phyloP scores from a whole-genome alignment of 2,329 filamentous ascomycete species.

The Magnaporthiopsis rhizophila region DNA sequence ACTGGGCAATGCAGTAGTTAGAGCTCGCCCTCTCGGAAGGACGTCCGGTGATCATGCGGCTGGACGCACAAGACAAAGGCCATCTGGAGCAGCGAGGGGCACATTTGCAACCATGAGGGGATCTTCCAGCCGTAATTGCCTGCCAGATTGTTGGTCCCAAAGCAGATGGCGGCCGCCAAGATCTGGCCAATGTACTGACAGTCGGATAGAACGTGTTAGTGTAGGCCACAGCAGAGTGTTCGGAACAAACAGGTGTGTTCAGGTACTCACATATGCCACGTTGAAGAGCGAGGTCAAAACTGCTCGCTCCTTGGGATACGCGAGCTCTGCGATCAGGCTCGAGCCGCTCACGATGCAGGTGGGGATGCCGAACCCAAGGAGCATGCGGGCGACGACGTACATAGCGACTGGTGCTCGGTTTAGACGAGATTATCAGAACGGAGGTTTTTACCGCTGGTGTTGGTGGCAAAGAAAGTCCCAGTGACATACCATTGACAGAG shows the following conservation, averaged over 20 bases:
- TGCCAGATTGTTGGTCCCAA: slow-evolving; percentile 33
- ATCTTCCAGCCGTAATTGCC: slow-evolving; percentile 25
- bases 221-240: background rate
- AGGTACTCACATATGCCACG: slow-evolving; percentile 27
- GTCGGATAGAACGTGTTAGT: background rate
- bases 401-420: slow-evolving; percentile 27
- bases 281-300: slow-evolving; percentile 52
- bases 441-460: too few species aligned
- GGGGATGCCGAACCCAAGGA: slow-evolving; percentile 53
- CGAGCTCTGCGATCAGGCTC: slow-evolving; percentile 50
- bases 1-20: slow-evolving; percentile 17
- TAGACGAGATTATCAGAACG: too few species aligned
- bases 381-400: slow-evolving; percentile 51
- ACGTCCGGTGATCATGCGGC: slow-evolving; percentile 22
- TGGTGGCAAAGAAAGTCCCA: too few species aligned
- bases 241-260: background rate
- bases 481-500: slow-evolving; percentile 29
- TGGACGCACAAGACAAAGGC: slow-evolving; percentile 24
- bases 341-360: slow-evolving; percentile 52
- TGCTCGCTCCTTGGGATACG: slow-evolving; percentile 52
- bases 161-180: slow-evolving; percentile 38
- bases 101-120: slow-evolving; percentile 30
- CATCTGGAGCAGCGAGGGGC: slow-evolving; percentile 37
- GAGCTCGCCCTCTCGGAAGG: background rate
- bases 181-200: slow-evolving; percentile 41